Percentiles rank a stretch among this genome's conserved stretches.
Evolutionary conservation across 768 basidiomycete genomes (phyloP).

Genomic region (Leucocoprinus sp.): DNA sequence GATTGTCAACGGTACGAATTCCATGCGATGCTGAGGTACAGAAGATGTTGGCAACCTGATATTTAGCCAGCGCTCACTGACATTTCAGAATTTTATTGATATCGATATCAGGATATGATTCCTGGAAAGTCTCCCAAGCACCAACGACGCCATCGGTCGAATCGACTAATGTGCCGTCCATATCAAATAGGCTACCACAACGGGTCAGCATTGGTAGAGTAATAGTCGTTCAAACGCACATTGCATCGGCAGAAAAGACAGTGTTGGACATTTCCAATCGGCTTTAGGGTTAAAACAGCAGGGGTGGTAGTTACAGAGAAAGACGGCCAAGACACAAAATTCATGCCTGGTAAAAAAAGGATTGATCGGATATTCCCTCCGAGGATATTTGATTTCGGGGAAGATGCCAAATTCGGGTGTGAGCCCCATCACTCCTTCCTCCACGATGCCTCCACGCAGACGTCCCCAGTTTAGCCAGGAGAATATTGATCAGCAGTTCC

Average conservation of each 20-base stretch:
- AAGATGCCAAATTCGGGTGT: conserved; percentile 31
- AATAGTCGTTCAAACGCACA: conserved; percentile 25
- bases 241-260: conserved; percentile 31
- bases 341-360: conserved; percentile 1
- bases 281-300: conserved; percentile 5
- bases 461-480: conserved; percentile 73
- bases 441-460: conserved; percentile 68
- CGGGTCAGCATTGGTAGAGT: conserved; percentile 16
- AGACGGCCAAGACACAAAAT: conserved; percentile 1
- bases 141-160: conserved; percentile 77
- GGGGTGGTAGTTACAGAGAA: conserved; percentile 11
- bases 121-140: conserved; percentile 74
- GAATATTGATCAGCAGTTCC: conserved; percentile 81
- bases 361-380: conserved; percentile 8
- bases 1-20: conserved; percentile 76
- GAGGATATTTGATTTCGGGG: conserved; percentile 28
- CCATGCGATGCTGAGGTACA: conserved; percentile 60
- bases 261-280: conserved; percentile 26
- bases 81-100: conserved; percentile 54
- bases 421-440: too few relatives aligned
- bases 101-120: conserved; percentile 61
- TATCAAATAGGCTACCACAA: conserved; percentile 62
- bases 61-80: conserved; percentile 33
- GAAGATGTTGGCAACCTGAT: conserved; percentile 10
- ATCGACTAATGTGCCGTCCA: conserved; percentile 80